These are phyloP conservation scores for Stachybotrys echinatus DNA, from an alignment of 2,329 filamentous ascomycete genomes.

Conservation along the genomic window DNA sequence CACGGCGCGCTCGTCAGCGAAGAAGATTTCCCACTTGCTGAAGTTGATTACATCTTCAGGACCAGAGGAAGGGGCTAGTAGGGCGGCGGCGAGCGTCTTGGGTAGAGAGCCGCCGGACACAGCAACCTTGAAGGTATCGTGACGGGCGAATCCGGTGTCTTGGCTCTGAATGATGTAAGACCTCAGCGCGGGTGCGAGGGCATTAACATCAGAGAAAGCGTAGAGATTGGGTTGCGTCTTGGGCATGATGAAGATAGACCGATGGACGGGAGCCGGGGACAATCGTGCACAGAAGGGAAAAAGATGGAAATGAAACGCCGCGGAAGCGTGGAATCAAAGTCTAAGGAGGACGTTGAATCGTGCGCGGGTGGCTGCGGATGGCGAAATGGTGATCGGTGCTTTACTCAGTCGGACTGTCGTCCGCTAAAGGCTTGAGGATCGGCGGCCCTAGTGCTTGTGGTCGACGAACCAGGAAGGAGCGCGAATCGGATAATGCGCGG, in stretches of 20 bases:
- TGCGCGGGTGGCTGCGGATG: no score
- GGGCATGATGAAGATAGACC: constrained; percentile 36
- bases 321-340: neutral
- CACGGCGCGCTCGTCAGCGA: constrained; percentile 94
- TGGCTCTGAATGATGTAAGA: constrained; percentile 79
- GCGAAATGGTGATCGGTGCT: no score
- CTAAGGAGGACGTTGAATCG: no score
- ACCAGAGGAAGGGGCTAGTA: constrained; percentile 53
- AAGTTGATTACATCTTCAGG: constrained; percentile 65
- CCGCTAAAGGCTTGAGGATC: no score
- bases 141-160: constrained; percentile 71
- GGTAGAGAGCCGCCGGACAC: constrained; percentile 93
- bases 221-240: constrained; percentile 66
- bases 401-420: no score
- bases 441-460: no score
- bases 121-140: constrained; percentile 82
- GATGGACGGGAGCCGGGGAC: constrained; percentile 7
- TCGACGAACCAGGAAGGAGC: no score
- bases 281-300: no score
- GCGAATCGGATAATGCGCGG: no score
- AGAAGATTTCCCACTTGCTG: constrained; percentile 94
- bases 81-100: constrained; percentile 77
- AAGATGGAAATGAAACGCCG: no score
- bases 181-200: constrained; percentile 73
- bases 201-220: constrained; percentile 65